A percentile compares a stretch with the other conserved stretches of the same genome.
Conservation (phyloP, 2,329 filamentous ascomycete species). For the Fusarium kyushuense region DNA sequence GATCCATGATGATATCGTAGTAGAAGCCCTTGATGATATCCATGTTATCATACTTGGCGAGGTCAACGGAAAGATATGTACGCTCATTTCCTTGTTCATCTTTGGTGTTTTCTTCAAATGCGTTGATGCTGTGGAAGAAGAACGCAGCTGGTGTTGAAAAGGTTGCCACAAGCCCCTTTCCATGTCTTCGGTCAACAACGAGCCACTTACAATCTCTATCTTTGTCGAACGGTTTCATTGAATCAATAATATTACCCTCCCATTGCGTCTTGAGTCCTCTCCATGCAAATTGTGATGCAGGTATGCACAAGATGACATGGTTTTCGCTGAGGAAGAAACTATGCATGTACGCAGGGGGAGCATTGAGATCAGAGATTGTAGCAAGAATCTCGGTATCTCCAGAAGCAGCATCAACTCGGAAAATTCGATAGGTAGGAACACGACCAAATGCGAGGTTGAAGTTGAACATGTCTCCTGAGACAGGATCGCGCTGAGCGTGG, state of each 20-base stretch:
- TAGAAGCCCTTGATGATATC: conserved; percentile 77
- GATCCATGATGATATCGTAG: conserved; percentile 73
- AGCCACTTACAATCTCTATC: conserved; percentile 74
- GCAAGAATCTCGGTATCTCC: conserved; percentile 79
- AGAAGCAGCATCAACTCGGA: conserved; percentile 70
- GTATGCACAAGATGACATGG: conserved; percentile 80
- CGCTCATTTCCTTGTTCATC: conserved; percentile 50
- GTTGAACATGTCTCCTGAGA: conserved; percentile 82
- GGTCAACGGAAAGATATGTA: conserved; percentile 72
- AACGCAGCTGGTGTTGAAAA: conserved; percentile 78
- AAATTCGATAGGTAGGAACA: conserved; percentile 74
- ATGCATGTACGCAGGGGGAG: conserved; percentile 80
- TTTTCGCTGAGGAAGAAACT: conserved; percentile 80
- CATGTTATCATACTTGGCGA: conserved; percentile 71
- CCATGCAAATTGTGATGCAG: conserved; percentile 70
- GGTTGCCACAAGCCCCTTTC: conserved; percentile 73
- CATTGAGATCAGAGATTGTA: conserved; percentile 64
- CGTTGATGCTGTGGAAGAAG: conserved; percentile 84
- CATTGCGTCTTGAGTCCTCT: conserved; percentile 72
- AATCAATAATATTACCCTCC: conserved; percentile 75
- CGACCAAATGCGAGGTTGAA: conserved; percentile 78
- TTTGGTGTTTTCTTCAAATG: conserved; percentile 71
- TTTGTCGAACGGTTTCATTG: conserved; percentile 72
- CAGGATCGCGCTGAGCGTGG: conserved; percentile 78
- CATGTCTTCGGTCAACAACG: conserved; percentile 74